Evolutionary conservation across 1,139 yeast genomes (phyloP).

Genomic region (Pichia kudriavzevii): DNA sequence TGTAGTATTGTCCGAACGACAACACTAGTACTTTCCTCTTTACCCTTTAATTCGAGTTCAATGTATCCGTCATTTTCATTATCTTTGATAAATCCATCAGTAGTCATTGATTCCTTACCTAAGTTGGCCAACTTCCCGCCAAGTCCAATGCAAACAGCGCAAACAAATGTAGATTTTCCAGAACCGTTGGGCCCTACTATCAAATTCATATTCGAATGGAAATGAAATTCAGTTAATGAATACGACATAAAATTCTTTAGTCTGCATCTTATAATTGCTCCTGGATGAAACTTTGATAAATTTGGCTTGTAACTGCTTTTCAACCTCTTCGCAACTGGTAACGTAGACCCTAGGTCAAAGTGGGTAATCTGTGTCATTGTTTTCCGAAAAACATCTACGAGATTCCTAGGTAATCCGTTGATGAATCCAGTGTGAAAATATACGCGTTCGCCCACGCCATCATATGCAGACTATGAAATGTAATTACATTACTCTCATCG

Average conservation of each 20-base stretch:
- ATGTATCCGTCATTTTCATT: slow-evolving; percentile 54
- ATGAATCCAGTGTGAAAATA: no score
- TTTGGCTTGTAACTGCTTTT: slow-evolving; percentile 14
- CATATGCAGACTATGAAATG: no score
- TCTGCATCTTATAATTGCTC: slow-evolving; percentile 60
- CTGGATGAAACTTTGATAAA: slow-evolving; percentile 34
- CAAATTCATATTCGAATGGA: slow-evolving; percentile 84
- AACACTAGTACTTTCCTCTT: slow-evolving; percentile 25
- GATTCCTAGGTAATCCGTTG: no score
- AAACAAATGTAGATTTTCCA: slow-evolving; percentile 89
- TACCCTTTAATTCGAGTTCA: slow-evolving; percentile 57
- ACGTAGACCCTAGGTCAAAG: slow-evolving; percentile 9
- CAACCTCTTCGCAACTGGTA: slow-evolving; percentile 17
- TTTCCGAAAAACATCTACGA: no score
- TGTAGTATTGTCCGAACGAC: slow-evolving; percentile 39
- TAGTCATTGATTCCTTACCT: slow-evolving; percentile 65
- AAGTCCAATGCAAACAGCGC: slow-evolving; percentile 87
- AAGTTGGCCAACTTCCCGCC: slow-evolving; percentile 74
- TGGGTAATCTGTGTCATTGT: slow-evolving; percentile 3
- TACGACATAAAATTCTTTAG: slow-evolving; percentile 81
- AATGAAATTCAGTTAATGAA: slow-evolving; percentile 61
- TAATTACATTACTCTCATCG: no score
- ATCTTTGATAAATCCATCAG: slow-evolving; percentile 66
- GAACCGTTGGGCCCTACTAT: slow-evolving; percentile 97
- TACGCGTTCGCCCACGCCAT: no score